Evolutionary conservation across 345 rosid species (phyloP), one percentile per base, ranked within the genome.

Genomic region (Orychophragmus violaceus): DNA sequence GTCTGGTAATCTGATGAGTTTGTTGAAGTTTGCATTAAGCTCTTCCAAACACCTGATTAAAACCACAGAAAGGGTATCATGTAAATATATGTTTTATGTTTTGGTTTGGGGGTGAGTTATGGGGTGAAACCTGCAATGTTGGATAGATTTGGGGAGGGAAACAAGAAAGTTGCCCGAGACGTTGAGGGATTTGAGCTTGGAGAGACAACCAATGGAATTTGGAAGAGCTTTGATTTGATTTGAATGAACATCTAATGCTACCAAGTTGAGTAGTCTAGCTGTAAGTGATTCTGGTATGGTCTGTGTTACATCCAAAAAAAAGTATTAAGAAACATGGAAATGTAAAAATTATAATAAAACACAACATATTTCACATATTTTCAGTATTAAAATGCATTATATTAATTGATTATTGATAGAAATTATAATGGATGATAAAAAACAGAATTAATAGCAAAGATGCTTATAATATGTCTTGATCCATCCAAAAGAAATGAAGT

Each of bases 11-110:
- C 46, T 77, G 9, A 62, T 73, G 6, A 93, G 86, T 86, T 84
- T 82, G 87, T 93, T 90, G 85, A 93, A 93, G 73, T 93, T 93
- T 60, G 83, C 88, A 65, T 88, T 90, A 66, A 93, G 29, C 64
- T 93, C 97, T 79, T 88, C 97, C 50, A 93, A 39, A 19, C 71
- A 82, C 74, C 98, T 91, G 82, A 54, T 6, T n/a, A n/a, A n/a
- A 49, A 6, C n/a, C 33, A 64, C 37, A 57, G 6, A 33, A 2
- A 17, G 48, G 4, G 41, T 18, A 29, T 60, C 49, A 59, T 42
- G 52, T n/a, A n/a, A 42, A 17, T 24, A 41, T 27, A 61, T 61
- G 24, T 30, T 17, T 25, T 22, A 21, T 68, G 44, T 17, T 35
- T 63, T 64, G 28, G 30, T 54, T 8, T 14, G 36, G 49, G 50